Evolutionary conservation across 1,284 basidiomycete species (phyloP).

Genomic region (Veloporphyrellus conicus): DNA sequence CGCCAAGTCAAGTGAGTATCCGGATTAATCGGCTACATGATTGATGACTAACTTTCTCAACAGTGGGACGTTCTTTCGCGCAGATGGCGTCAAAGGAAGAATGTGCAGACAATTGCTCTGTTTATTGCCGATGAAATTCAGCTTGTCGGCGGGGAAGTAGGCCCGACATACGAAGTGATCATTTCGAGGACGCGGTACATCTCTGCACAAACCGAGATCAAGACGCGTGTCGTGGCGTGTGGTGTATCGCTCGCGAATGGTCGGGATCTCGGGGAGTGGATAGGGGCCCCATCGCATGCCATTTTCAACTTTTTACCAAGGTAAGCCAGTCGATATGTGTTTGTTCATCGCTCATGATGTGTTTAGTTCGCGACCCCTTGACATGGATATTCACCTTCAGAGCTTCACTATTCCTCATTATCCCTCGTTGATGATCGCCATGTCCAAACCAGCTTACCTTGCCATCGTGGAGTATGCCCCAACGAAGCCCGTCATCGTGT

Average conservation of each 20-base stretch:
- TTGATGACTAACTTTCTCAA: constrained; percentile 14
- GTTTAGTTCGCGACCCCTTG: constrained; percentile 81
- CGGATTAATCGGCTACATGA: background rate
- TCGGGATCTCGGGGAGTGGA: constrained; percentile 95
- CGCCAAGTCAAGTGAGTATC: constrained; percentile 69
- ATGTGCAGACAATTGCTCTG: constrained; percentile 89
- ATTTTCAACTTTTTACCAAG: constrained; percentile 98
- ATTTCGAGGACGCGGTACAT: constrained; percentile 94
- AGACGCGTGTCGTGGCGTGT: constrained; percentile 91
- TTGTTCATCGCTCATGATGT: constrained; percentile 6
- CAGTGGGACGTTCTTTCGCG: constrained; percentile 97
- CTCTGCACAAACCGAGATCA: constrained; percentile 87
- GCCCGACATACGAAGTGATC: constrained; percentile 94
- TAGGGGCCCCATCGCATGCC: constrained; percentile 87
- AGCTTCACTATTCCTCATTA: constrained; percentile 95
- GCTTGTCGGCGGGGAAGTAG: constrained; percentile 87
- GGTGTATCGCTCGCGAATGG: constrained; percentile 96
- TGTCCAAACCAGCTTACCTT: constrained; percentile 98
- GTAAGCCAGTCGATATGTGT: constrained; percentile 34
- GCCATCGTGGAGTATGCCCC: constrained; percentile 88
- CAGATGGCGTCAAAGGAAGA: constrained; percentile 94
- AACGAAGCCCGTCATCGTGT: constrained; percentile 84
- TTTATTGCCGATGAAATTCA: constrained; percentile 96
- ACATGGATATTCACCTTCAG: constrained; percentile 97
- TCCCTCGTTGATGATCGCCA: constrained; percentile 97